phyloP scores from a whole-genome alignment of 2,329 filamentous ascomycete species.

The Penicillium olsonii region DNA sequence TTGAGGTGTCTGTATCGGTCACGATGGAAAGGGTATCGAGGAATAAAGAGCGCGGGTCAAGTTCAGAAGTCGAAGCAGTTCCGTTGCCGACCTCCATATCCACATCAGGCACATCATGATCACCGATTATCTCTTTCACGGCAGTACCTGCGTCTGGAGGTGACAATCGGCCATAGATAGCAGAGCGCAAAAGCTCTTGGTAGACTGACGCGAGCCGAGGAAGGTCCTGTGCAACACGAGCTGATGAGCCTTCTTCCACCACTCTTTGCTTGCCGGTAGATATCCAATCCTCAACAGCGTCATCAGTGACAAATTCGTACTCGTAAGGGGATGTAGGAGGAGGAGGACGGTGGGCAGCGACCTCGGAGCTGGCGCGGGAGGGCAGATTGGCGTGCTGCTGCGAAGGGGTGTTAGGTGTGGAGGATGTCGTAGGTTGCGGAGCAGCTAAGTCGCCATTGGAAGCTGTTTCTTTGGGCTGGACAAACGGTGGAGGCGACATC shows the following conservation, averaged over 20 bases:
- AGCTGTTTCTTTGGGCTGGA: conserved; percentile 31
- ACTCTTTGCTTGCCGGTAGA: conserved; percentile 67
- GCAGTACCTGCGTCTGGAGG: conserved; percentile 69
- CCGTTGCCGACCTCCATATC: conserved; percentile 49
- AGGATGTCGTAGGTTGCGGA: conserved; percentile 20
- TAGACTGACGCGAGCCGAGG: conserved; percentile 71
- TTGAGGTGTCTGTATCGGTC: conserved; percentile 68
- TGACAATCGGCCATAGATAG: conserved; percentile 68
- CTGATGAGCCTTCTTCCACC: conserved; percentile 64
- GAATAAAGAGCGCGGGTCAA: conserved; percentile 71
- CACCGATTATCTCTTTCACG: conserved; percentile 72
- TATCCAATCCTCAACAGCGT: conserved; percentile 67
- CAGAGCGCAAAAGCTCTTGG: conserved; percentile 80
- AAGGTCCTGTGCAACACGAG: conserved; percentile 67
- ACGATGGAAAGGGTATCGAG: conserved; percentile 81
- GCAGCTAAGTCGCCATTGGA: conserved; percentile 28
- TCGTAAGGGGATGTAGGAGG: conserved; percentile 54
- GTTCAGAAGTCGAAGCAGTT: conserved; percentile 32
- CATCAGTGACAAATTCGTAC: conserved; percentile 75
- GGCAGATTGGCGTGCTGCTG: conserved; percentile 22
- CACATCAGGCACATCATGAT: conserved; percentile 52
- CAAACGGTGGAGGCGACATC: conserved; percentile 34
- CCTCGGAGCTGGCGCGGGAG: conserved; percentile 21
- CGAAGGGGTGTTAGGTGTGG: conserved; percentile 22
- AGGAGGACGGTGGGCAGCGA: conserved; percentile 19